These are phyloP conservation scores for Phytopythium aichiense DNA, from an alignment of 352 stramenopile genomes.

Conservation along the genomic window DNA sequence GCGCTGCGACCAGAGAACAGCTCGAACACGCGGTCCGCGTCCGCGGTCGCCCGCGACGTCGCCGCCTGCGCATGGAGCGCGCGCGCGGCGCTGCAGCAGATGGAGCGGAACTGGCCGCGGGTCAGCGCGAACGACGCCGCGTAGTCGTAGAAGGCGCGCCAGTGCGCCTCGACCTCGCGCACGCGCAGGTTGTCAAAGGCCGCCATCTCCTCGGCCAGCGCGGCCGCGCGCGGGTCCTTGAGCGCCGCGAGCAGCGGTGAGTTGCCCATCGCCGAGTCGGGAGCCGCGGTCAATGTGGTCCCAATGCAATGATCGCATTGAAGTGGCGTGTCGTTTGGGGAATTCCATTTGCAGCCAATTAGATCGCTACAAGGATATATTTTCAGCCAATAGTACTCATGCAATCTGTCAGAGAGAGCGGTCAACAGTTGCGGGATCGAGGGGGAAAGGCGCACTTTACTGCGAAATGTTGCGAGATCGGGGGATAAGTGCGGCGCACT, in stretches of 20 bases:
- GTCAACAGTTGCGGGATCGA: background rate
- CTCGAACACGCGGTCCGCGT: constrained; percentile 55
- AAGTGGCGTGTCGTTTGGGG: background rate
- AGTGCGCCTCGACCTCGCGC: constrained; percentile 73
- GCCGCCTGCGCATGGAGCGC: constrained; percentile 36
- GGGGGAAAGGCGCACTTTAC: constrained; percentile 11
- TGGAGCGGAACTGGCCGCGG: constrained; percentile 47
- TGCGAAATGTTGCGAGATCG: background rate
- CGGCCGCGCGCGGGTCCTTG: constrained; percentile 35
- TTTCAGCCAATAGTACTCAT: background rate
- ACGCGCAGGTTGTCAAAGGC: constrained; percentile 75
- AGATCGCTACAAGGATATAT: background rate
- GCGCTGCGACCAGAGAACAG: constrained; percentile 27
- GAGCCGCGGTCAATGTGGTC: no score
- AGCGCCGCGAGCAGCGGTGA: constrained; percentile 45
- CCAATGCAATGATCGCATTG: background rate
- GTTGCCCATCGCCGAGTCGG: constrained; percentile 45
- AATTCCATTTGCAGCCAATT: constrained; percentile 20
- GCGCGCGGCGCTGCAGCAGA: constrained; percentile 50
- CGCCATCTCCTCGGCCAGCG: constrained; percentile 50
- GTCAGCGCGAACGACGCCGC: constrained; percentile 67
- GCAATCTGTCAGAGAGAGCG: background rate
- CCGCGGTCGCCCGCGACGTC: constrained; percentile 29
- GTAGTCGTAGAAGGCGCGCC: constrained; percentile 81
- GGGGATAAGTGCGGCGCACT: background rate